Percentiles rank a stretch among this genome's conserved stretches.
Conservation (phyloP, 2,329 filamentous ascomycete genomes). For the Verticillium klebahnii region DNA sequence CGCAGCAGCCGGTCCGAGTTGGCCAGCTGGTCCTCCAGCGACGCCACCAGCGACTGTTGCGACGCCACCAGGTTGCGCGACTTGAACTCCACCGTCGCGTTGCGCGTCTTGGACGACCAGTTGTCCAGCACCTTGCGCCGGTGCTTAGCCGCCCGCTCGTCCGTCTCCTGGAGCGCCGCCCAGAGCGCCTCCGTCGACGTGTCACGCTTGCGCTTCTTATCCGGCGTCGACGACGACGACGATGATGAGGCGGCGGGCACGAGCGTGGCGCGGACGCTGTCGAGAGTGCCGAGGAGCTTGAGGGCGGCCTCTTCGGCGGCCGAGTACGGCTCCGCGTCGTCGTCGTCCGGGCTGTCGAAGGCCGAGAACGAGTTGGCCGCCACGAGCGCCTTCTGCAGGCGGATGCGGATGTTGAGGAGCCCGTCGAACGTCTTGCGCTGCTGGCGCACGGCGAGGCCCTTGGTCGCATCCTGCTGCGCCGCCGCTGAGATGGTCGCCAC, state of each 20-base stretch:
- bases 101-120: constrained; percentile 75
- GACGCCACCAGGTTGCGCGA: constrained; percentile 49
- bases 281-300: constrained; percentile 78
- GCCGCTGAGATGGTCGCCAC: constrained; percentile 58
- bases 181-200: constrained; percentile 62
- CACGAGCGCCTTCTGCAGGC: constrained; percentile 85
- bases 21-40: constrained; percentile 64
- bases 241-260: constrained; percentile 28
- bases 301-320: constrained; percentile 83
- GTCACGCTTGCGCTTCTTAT: constrained; percentile 60
- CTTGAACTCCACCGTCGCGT: constrained; percentile 50
- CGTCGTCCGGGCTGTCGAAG: constrained; percentile 36
- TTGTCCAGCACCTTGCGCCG: constrained; percentile 76
- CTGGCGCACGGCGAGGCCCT: constrained; percentile 79
- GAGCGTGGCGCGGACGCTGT: constrained; percentile 61
- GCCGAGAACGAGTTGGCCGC: constrained; percentile 69
- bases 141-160: constrained; percentile 52
- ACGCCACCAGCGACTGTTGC: constrained; percentile 60
- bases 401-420: constrained; percentile 84
- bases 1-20: constrained; percentile 63
- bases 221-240: constrained; percentile 37
- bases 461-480: constrained; percentile 72
- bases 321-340: constrained; percentile 51
- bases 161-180: constrained; percentile 63
- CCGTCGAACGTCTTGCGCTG: constrained; percentile 86